Conservation (phyloP, 75 land plant genomes). For the Selaginella moellendorffii region DNA sequence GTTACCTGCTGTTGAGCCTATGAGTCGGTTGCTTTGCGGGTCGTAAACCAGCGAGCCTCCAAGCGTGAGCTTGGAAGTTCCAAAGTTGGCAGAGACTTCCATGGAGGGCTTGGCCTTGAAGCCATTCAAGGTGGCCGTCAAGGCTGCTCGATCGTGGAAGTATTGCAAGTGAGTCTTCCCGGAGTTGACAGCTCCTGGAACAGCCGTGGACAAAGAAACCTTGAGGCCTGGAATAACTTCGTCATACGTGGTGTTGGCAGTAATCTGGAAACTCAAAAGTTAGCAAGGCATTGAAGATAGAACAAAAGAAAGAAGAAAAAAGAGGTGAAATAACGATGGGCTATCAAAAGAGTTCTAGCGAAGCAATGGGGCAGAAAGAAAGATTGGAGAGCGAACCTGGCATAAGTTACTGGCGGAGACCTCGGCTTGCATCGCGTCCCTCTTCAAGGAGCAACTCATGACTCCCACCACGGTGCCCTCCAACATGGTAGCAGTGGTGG, state of each 20-base stretch:
- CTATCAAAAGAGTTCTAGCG: no score
- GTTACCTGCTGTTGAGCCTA: neutral
- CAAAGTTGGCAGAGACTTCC: slow-evolving; percentile 21
- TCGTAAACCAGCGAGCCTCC: slow-evolving; percentile 20
- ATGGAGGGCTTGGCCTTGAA: slow-evolving; percentile 16
- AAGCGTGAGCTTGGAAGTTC: slow-evolving; percentile 12
- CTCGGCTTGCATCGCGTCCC: slow-evolving; percentile 10
- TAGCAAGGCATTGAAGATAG: neutral
- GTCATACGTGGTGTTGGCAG: slow-evolving; percentile 12
- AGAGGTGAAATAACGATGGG: no score
- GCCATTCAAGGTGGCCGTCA: slow-evolving; percentile 18
- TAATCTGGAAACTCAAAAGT: slow-evolving; percentile 1
- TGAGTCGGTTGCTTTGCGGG: neutral
- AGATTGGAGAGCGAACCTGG: slow-evolving; percentile 11
- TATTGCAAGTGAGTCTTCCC: slow-evolving; percentile 16
- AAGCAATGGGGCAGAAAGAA: neutral
- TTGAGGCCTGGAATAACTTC: slow-evolving; percentile 16
- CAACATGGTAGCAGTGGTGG: slow-evolving; percentile 19
- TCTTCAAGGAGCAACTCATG: slow-evolving; percentile 14
- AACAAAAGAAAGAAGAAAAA: neutral
- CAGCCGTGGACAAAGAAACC: slow-evolving; percentile 1
- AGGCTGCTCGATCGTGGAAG: slow-evolving; percentile 14
- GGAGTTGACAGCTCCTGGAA: slow-evolving; percentile 10
- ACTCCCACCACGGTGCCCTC: slow-evolving; percentile 18
- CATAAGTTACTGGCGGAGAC: slow-evolving; percentile 13